These are phyloP conservation scores for Chiua virens DNA, from an alignment of 768 basidiomycete species.

Conservation along the genomic window DNA sequence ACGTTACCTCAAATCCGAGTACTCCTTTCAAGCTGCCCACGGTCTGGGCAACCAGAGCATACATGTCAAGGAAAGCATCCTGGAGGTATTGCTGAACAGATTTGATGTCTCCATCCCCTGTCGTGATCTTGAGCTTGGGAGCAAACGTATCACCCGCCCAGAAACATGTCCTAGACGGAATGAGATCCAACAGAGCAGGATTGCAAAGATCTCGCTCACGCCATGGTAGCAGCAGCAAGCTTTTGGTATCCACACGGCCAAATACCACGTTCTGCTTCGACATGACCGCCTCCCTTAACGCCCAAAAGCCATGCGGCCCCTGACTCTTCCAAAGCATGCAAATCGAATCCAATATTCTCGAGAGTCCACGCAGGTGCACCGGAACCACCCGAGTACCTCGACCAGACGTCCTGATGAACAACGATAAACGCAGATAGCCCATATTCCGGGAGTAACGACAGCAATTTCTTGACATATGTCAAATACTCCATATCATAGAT, in stretches of 20 bases:
- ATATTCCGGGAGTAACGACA: slow-evolving; percentile 69
- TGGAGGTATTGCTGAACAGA: slow-evolving; percentile 84
- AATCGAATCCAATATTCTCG: slow-evolving; percentile 81
- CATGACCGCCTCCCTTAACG: slow-evolving; percentile 71
- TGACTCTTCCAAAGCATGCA: slow-evolving; percentile 73
- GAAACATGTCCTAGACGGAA: slow-evolving; percentile 70
- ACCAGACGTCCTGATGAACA: slow-evolving; percentile 96
- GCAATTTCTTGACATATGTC: slow-evolving; percentile 67
- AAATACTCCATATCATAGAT: slow-evolving; percentile 85
- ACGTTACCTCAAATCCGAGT: slow-evolving; percentile 81
- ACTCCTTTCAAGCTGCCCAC: slow-evolving; percentile 78
- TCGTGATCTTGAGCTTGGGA: slow-evolving; percentile 62
- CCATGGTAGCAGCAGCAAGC: slow-evolving; percentile 90
- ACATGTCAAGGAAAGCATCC: slow-evolving; percentile 76
- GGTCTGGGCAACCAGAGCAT: slow-evolving; percentile 60
- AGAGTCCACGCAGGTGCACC: slow-evolving; percentile 98
- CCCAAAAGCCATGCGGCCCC: slow-evolving; percentile 89
- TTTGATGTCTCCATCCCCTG: slow-evolving; percentile 47
- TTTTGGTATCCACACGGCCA: slow-evolving; percentile 97
- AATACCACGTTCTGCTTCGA: slow-evolving; percentile 75
- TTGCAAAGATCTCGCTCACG: slow-evolving; percentile 46
- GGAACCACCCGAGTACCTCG: slow-evolving; percentile 90
- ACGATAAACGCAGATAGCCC: slow-evolving; percentile 74
- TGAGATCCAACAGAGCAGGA: not conserved
- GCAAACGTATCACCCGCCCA: slow-evolving; percentile 91